Conservation (phyloP, 1,284 basidiomycete genomes). For the Irpex sp. region DNA sequence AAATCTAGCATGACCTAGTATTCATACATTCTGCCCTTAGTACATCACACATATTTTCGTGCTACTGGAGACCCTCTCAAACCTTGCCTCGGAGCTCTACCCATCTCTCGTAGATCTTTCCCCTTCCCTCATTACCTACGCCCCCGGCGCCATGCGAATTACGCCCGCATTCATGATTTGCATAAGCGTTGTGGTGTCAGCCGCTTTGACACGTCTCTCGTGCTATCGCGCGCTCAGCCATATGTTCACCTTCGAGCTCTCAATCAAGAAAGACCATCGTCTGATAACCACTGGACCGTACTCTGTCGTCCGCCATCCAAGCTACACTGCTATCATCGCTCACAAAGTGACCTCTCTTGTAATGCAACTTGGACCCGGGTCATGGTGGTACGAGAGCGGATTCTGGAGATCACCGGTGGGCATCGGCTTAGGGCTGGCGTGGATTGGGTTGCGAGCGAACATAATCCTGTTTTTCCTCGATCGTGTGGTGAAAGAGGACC, state of each 20-base stretch:
- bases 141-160: neutral
- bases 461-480: neutral
- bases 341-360: neutral
- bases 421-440: neutral
- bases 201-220: neutral
- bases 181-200: neutral
- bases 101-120: neutral
- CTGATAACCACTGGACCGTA: slow-evolving; percentile 6
- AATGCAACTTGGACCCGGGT: neutral
- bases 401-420: neutral
- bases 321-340: slow-evolving; percentile 4
- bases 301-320: slow-evolving; percentile 6
- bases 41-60: neutral
- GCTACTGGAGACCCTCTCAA: neutral
- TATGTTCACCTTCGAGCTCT: slow-evolving; percentile 7
- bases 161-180: neutral
- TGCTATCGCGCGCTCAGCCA: neutral
- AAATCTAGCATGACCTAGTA: neutral
- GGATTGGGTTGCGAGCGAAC: neutral
- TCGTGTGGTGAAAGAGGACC: slow-evolving; percentile 7
- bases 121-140: neutral
- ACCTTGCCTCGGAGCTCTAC: neutral
- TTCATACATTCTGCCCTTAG: neutral
- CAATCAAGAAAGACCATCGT: neutral
- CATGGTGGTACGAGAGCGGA: neutral